Evolutionary conservation across 176 grass and related monocot species (phyloP), one percentile per base, ranked within the genome.

Genomic region (Paspalum notatum): DNA sequence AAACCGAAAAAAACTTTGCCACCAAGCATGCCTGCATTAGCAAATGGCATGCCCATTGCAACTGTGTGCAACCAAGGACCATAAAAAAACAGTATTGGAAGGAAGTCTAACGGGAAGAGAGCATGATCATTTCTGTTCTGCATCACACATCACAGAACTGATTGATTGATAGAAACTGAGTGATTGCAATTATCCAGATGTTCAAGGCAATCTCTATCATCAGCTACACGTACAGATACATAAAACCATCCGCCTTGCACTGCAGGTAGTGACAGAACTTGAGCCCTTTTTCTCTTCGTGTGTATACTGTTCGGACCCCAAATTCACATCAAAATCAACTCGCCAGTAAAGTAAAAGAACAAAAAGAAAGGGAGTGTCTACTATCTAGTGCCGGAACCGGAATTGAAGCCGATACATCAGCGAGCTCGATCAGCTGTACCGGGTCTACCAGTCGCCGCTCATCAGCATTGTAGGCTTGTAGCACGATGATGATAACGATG

Each of bases 381-480:
- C 32, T 32, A 32, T 32, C 32, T 32, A 32, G 32, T 32, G 32
- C 12, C 45, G 12, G 45, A 11, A 47, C 45, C 24, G 10, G 18
- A 62, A 54, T 37, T 5, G 16, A 73, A 39, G 27, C 25, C n/a
- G n/a, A n/a, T n/a, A n/a, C n/a, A n/a, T n/a, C n/a, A n/a, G 20
- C 21, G 69, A 66, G 57, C 56, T 56, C n/a, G n/a, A n/a, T n/a
- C 57, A 2, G 5, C 13, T 62, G 27, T 27, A 50, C 25, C 16
- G 40, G 46, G 75, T 13, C 57, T 57, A 58, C 8, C 66, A 42
- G 12, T 77, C 85, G 8, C 67, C 80, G 20, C 27, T 67, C 43
- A 2, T 67, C 43, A 2, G 2, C 56, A 62, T 52, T 39, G 15
- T 32, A 32, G 32, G 32, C 32, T 32, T 32, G 32, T 52, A 65